These are phyloP conservation scores for Aspergillus tamarii DNA, from an alignment of 2,329 filamentous ascomycete species.

Conservation along the genomic window DNA sequence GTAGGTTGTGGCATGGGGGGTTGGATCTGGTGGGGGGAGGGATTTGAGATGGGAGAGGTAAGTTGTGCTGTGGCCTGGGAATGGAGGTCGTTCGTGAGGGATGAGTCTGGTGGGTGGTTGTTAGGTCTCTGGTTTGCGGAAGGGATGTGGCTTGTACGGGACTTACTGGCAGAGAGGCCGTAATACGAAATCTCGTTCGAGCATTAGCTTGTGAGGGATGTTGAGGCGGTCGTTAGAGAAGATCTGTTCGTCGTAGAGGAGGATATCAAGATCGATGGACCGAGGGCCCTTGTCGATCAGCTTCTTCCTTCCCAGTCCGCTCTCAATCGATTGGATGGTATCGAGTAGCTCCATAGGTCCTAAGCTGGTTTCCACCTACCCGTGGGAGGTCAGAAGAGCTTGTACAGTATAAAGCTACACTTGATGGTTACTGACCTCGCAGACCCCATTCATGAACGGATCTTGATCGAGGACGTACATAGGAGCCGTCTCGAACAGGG, in stretches of 20 bases:
- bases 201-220: conserved; percentile 81
- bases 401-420: conserved; percentile 2
- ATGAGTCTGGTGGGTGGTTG: conserved; percentile 39
- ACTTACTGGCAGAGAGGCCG: conserved; percentile 69
- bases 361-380: conserved; percentile 77
- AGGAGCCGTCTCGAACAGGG: conserved; percentile 89
- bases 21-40: conserved; percentile 38
- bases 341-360: conserved; percentile 77
- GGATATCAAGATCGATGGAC: conserved; percentile 91
- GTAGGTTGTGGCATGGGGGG: conserved; percentile 43
- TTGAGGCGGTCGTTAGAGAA: conserved; percentile 74
- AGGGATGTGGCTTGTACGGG: background rate
- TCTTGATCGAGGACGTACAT: conserved; percentile 96
- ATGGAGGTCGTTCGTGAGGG: conserved; percentile 41
- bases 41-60: conserved; percentile 40
- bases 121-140: background rate
- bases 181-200: conserved; percentile 91
- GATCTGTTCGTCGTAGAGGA: conserved; percentile 73
- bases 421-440: conserved; percentile 70
- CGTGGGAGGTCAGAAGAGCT: conserved; percentile 11
- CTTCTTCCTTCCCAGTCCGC: conserved; percentile 76
- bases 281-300: conserved; percentile 89
- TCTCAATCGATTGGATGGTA: conserved; percentile 81
- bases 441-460: conserved; percentile 87
- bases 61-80: conserved; percentile 30